Percentiles rank a stretch among this genome's conserved stretches.
Conservation (phyloP, 192 early-diverging fungal genomes). For the Coemansia sp. region DNA sequence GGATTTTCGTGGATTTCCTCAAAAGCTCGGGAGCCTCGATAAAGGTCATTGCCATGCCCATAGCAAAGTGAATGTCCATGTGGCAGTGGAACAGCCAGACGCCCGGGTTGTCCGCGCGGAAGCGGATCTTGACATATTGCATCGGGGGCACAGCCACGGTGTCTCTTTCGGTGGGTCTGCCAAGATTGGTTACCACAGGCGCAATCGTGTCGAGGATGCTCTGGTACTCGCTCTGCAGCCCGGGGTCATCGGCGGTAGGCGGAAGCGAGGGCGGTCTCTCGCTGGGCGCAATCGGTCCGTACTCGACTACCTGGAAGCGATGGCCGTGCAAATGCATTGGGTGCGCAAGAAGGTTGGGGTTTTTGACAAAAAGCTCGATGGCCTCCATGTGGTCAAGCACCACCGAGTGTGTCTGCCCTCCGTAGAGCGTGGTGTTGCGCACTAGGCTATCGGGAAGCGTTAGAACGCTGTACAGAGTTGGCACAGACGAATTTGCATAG, state of each 20-base stretch:
- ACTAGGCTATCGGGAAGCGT: slow-evolving; percentile 53
- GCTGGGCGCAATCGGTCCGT: slow-evolving; percentile 39
- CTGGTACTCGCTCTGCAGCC: not conserved
- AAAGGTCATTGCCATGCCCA: slow-evolving; percentile 70
- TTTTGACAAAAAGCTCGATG: slow-evolving; percentile 69
- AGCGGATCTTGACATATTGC: slow-evolving; percentile 67
- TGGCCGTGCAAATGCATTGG: slow-evolving; percentile 81
- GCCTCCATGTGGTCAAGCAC: slow-evolving; percentile 65
- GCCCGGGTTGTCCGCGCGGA: slow-evolving; percentile 78
- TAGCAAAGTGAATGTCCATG: slow-evolving; percentile 54
- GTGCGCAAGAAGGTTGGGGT: slow-evolving; percentile 67
- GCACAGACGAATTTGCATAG: slow-evolving; percentile 57
- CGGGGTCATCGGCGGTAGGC: not conserved
- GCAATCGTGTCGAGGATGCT: not conserved
- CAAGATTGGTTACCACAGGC: not conserved
- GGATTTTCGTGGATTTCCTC: slow-evolving; percentile 21
- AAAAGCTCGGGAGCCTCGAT: slow-evolving; percentile 69
- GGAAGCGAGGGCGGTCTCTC: not conserved
- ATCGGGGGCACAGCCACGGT: slow-evolving; percentile 62
- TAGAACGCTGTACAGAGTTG: slow-evolving; percentile 64
- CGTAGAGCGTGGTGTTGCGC: slow-evolving; percentile 60
- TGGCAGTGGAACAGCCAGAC: slow-evolving; percentile 86
- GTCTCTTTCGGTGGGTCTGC: slow-evolving; percentile 63
- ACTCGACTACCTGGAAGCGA: slow-evolving; percentile 73
- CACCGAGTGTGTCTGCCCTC: slow-evolving; percentile 60